phyloP scores from a whole-genome alignment of 1,284 basidiomycete species.

The Ganoderma resinaceum region DNA sequence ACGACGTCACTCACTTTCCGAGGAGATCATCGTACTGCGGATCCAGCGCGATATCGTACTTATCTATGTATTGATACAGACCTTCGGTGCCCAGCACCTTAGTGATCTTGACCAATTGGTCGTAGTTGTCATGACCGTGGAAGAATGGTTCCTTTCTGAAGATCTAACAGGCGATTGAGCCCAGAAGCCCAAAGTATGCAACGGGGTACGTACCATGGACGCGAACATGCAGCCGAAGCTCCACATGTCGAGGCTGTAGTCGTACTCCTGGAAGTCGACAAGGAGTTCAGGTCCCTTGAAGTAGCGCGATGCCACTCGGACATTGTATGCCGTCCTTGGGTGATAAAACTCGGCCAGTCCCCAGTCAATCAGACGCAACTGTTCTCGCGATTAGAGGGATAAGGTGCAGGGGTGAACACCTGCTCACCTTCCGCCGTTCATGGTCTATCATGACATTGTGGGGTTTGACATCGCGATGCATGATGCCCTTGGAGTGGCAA shows the following conservation, averaged over 20 bases:
- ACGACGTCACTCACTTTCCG: constrained; percentile 61
- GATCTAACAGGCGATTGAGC: constrained; percentile 64
- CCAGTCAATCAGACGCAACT: constrained; percentile 98
- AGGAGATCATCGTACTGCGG: constrained; percentile 91
- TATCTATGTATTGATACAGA: constrained; percentile 88
- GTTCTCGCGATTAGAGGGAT: constrained; percentile 18
- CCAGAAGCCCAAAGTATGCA: background rate
- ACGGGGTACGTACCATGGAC: constrained; percentile 78
- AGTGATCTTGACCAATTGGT: constrained; percentile 98
- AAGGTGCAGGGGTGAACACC: background rate
- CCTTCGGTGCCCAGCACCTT: constrained; percentile 98
- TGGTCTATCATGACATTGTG: constrained; percentile 99
- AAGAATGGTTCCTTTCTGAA: constrained; percentile 99
- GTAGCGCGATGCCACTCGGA: constrained; percentile 96
- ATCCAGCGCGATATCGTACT: constrained; percentile 94
- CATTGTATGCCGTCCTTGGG: constrained; percentile 97
- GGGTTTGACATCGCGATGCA: constrained; percentile 99
- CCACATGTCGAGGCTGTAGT: constrained; percentile 98
- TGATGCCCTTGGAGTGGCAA: constrained; percentile 98
- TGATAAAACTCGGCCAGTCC: constrained; percentile 99
- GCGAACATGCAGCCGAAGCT: constrained; percentile 99
- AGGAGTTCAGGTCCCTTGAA: constrained; percentile 98
- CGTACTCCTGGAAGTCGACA: constrained; percentile 98
- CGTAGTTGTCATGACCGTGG: constrained; percentile 99
- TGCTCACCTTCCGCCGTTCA: constrained; percentile 86